Percentiles rank a stretch among this genome's conserved stretches.
Evolutionary conservation across 306 rosid genomes (phyloP).

Genomic region (Vicia villosa): DNA sequence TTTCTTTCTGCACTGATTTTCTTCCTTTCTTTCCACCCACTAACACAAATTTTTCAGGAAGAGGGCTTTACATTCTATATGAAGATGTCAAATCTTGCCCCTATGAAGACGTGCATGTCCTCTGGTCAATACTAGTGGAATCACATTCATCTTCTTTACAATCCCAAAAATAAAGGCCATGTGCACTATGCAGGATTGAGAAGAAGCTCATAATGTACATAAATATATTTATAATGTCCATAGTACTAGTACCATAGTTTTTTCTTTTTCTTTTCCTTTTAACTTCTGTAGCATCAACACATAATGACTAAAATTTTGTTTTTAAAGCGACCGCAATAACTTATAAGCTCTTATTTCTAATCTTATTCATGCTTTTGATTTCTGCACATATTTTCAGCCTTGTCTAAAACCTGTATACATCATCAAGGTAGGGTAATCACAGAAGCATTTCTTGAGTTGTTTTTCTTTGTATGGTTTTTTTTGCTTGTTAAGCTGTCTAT

Average conservation of each 20-base stretch:
- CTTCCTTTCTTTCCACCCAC: background rate
- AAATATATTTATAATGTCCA: conserved; percentile 37
- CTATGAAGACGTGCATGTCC: conserved; percentile 82
- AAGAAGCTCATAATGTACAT: conserved; percentile 40
- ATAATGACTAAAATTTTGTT: conserved; percentile 34
- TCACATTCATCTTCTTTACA: conserved; percentile 63
- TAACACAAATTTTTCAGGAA: conserved; percentile 49
- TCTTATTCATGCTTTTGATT: conserved; percentile 4
- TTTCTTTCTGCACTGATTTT: background rate
- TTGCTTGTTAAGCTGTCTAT: conserved; percentile 58
- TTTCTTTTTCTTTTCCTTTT: conserved; percentile 27
- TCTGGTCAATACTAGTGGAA: conserved; percentile 94
- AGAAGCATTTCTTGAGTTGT: conserved; percentile 8
- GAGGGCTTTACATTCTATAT: conserved; percentile 86
- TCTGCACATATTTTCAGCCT: conserved; percentile 34
- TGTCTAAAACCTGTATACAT: background rate
- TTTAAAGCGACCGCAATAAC: background rate
- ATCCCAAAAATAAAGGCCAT: conserved; percentile 48
- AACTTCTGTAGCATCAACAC: conserved; percentile 26
- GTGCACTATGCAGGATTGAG: conserved; percentile 28
- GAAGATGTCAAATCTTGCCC: conserved; percentile 95
- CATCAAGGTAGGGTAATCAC: background rate
- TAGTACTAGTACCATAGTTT: conserved; percentile 35
- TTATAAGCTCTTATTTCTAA: conserved; percentile 21
- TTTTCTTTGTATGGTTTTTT: conserved; percentile 9